Conservation (phyloP, 306 rosid genomes). For the Pyrus communis region DNA sequence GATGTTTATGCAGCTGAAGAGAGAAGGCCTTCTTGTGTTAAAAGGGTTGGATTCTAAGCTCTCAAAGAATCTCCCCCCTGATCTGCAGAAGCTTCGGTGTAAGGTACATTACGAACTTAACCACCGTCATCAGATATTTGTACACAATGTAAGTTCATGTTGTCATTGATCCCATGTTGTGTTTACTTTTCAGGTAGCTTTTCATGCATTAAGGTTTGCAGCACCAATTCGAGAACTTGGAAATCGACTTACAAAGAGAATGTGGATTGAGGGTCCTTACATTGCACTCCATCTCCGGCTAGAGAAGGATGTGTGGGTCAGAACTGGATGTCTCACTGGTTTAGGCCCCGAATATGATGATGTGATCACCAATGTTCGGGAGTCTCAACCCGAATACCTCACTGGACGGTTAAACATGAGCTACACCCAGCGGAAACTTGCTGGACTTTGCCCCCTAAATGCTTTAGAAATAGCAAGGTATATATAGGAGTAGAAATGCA, state of each 20-base stretch:
- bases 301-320: slow-evolving; percentile 54
- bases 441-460: slow-evolving; percentile 47
- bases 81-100: slow-evolving; percentile 52
- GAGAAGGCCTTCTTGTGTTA: slow-evolving; percentile 38
- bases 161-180: not conserved
- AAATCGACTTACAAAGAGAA: slow-evolving; percentile 35
- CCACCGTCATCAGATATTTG: not conserved
- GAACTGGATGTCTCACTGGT: slow-evolving; percentile 58
- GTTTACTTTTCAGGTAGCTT: slow-evolving; percentile 34
- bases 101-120: slow-evolving; percentile 24
- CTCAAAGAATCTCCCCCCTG: slow-evolving; percentile 49
- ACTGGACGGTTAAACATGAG: slow-evolving; percentile 39
- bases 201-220: slow-evolving; percentile 47
- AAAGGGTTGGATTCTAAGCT: slow-evolving; percentile 58
- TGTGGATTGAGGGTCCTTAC: slow-evolving; percentile 61
- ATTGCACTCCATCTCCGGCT: slow-evolving; percentile 50
- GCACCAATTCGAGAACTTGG: slow-evolving; percentile 45
- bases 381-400: slow-evolving; percentile 39
- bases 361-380: slow-evolving; percentile 19
- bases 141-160: not conserved
- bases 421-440: slow-evolving; percentile 25
- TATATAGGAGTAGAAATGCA: not conserved
- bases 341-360: slow-evolving; percentile 36
- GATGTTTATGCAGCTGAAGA: slow-evolving; percentile 26
- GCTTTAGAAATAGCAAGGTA: slow-evolving; percentile 50